Evolutionary conservation across 2,329 filamentous ascomycete genomes (phyloP), one percentile per base, ranked within the genome.

Genomic region (Cryphonectria radicalis): DNA sequence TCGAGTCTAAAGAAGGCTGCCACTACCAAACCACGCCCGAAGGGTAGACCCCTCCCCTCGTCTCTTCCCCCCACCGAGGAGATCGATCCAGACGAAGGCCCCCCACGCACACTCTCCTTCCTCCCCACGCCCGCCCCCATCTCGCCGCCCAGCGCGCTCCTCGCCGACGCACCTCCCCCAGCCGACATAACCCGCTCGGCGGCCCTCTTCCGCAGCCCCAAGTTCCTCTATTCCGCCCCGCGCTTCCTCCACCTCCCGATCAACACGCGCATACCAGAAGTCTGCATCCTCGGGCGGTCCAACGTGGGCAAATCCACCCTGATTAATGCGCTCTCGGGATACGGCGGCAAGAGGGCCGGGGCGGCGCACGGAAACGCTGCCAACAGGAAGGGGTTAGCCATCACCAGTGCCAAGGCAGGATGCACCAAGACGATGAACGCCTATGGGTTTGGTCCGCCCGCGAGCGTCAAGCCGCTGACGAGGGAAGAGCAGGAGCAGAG

Each of bases 251-350:
- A 86, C 76, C 82, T 89, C 72, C 82, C 82, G 42, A 77, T 82
- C 75, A 89, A 89, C 78, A 83, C 83, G 35, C 81, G 82, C 73
- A 80, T 85, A 4, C 88, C 88, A 62, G 88, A 90, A 74, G 88
- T 97, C 66, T 92, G 93, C 78, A 87, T 97, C 63, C 89, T 97
- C 53, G 94, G 94, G 60, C 94, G 95, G 76, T 94, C 93, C 74
- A 97, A 97, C 78, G 93, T 94, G 59, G 94, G 94, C 77, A 97
- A 97, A 80, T 96, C 93, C 1, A 93, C 93, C 22, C 92, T 97
- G 75, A 91, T 97, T 81, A 97, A 97, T 78, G 92, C 92, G 25
- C 87, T 97, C 46, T 88, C 91, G 2, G 90, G 90, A 46, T 74
- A 76, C 13, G 63, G 72, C 66, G 73, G 69, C 70, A 70, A 73